A percentile compares a stretch with the other conserved stretches of the same genome.
Conservation (phyloP, 371 early-diverging fungal species). For the Apophysomyces ossiformis region DNA sequence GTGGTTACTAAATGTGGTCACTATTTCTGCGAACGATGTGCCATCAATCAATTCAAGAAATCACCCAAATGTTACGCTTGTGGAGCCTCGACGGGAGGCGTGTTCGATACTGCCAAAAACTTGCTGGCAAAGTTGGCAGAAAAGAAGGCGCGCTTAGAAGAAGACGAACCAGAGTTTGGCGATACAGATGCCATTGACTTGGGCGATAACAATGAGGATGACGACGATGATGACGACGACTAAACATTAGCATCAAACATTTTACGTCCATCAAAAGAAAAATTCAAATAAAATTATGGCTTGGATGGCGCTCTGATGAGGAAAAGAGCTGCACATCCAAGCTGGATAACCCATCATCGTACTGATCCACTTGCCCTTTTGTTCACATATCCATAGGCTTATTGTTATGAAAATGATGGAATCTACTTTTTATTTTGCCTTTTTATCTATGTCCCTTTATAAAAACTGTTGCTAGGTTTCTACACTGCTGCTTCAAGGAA, state of each 20-base stretch:
- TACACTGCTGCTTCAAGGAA: neutral
- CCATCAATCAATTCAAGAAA: slow-evolving; percentile 78
- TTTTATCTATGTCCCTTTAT: too few relatives aligned
- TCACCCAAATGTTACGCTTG: slow-evolving; percentile 93
- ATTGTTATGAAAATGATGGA: too few relatives aligned
- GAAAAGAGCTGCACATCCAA: too few relatives aligned
- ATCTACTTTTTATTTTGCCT: too few relatives aligned
- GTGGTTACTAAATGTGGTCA: slow-evolving; percentile 93
- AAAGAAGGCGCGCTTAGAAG: slow-evolving; percentile 37
- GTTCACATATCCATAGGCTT: too few relatives aligned
- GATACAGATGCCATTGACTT: slow-evolving; percentile 5
- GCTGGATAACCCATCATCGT: too few relatives aligned
- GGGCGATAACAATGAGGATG: slow-evolving; percentile 35
- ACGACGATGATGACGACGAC: slow-evolving; percentile 35
- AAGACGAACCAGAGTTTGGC: slow-evolving; percentile 21
- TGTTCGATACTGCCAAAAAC: slow-evolving; percentile 86
- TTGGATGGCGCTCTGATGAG: too few relatives aligned
- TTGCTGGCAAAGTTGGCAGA: slow-evolving; percentile 70
- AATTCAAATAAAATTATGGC: too few relatives aligned
- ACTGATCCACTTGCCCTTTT: too few relatives aligned
- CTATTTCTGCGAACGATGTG: slow-evolving; percentile 97
- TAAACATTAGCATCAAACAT: slow-evolving; percentile 17
- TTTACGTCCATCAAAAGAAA: neutral
- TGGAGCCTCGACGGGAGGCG: slow-evolving; percentile 81
- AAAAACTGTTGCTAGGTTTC: too few relatives aligned